These are phyloP conservation scores for Gyromitra esculenta DNA, from an alignment of 2,329 filamentous ascomycete species.

Conservation along the genomic window DNA sequence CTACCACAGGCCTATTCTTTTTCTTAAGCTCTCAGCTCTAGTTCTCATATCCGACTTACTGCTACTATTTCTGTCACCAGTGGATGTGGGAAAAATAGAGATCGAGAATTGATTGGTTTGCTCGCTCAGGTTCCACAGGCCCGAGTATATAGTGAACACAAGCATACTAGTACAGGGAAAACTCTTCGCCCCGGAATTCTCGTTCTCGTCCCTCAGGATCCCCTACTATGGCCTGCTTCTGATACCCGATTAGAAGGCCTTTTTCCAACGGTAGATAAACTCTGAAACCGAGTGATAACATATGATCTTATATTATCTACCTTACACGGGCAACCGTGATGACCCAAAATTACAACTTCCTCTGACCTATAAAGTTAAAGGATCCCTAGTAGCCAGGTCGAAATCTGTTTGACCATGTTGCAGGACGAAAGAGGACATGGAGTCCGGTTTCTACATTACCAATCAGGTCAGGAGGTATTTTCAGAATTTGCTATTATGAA, in stretches of 20 bases:
- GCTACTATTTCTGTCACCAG: not conserved
- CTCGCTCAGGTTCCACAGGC: too few species aligned
- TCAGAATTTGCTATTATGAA: slow-evolving; percentile 19
- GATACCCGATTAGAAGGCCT: not conserved
- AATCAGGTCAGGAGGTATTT: slow-evolving; percentile 17
- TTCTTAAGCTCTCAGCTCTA: not conserved
- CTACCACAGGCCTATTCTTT: not conserved
- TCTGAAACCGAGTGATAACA: not conserved
- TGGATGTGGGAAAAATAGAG: too few species aligned
- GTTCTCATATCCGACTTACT: not conserved
- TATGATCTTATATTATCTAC: not conserved
- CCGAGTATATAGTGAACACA: too few species aligned
- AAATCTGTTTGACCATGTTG: slow-evolving; percentile 5
- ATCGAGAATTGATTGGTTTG: too few species aligned
- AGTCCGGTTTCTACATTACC: slow-evolving; percentile 26
- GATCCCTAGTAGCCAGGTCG: not conserved
- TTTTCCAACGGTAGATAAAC: not conserved
- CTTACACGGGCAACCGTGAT: not conserved
- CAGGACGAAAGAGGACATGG: slow-evolving; percentile 35
- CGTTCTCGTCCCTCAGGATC: too few species aligned
- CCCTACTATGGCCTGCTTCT: not conserved
- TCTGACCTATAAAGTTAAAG: not conserved
- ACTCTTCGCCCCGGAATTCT: too few species aligned
- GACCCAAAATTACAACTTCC: not conserved
- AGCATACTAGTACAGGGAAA: too few species aligned